These are phyloP conservation scores for Solanum clarkiae DNA, from an alignment of 257 asterid species.

Conservation along the genomic window DNA sequence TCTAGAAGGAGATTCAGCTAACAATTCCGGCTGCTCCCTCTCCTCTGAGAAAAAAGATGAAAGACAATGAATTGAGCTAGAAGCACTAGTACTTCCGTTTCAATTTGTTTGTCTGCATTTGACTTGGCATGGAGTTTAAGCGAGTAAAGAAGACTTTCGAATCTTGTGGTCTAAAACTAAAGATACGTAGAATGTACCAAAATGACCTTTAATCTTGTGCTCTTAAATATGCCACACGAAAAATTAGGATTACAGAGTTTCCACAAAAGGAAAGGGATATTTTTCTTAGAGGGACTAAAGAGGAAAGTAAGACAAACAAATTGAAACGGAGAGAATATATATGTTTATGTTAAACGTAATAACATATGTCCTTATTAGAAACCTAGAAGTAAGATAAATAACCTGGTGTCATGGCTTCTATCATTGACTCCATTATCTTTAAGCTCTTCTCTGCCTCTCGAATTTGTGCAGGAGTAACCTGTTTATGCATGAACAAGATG, in stretches of 20 bases:
- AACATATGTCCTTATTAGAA: not conserved
- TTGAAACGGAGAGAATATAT: not conserved
- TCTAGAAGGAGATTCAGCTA: conserved; percentile 77
- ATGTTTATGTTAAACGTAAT: not conserved
- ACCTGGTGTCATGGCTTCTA: conserved; percentile 97
- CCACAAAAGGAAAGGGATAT: not conserved
- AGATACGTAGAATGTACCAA: not conserved
- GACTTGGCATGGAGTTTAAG: no score
- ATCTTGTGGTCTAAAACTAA: not conserved
- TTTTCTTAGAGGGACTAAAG: not conserved
- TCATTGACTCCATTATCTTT: conserved; percentile 88
- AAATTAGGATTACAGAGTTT: not conserved
- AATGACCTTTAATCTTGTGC: not conserved
- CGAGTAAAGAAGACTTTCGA: no score
- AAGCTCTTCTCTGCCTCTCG: conserved; percentile 89
- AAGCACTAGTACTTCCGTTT: not conserved
- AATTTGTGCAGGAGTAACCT: conserved; percentile 98
- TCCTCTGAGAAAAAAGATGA: conserved; percentile 56
- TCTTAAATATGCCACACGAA: not conserved
- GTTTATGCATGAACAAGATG: conserved; percentile 4
- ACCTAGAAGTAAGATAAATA: not conserved
- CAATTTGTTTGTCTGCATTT: not conserved
- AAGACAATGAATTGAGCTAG: not conserved
- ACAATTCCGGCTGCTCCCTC: conserved; percentile 83
- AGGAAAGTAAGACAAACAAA: not conserved